Evolutionary conservation across 2,329 filamentous ascomycete genomes (phyloP).

Genomic region (Epichloe elymi): DNA sequence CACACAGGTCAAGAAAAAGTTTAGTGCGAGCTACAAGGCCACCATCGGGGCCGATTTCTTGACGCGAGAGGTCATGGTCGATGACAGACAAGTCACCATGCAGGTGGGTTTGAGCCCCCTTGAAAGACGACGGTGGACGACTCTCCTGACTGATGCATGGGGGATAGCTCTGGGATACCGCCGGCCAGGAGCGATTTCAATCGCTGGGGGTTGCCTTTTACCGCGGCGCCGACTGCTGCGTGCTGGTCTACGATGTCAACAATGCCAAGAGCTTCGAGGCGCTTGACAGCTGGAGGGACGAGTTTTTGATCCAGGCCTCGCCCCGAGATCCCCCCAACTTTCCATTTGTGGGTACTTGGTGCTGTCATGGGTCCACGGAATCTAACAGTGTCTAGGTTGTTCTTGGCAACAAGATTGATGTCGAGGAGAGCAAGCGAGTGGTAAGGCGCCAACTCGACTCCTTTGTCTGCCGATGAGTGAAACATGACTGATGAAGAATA

Average conservation of each 20-base stretch:
- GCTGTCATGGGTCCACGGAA: background rate
- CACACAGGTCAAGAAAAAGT: constrained; percentile 95
- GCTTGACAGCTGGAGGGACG: constrained; percentile 94
- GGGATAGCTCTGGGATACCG: constrained; percentile 88
- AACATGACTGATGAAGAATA: constrained; percentile 17
- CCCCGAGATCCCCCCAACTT: constrained; percentile 98
- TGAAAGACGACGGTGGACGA: background rate
- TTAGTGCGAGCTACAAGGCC: constrained; percentile 98
- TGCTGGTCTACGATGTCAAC: constrained; percentile 96
- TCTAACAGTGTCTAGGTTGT: constrained; percentile 51
- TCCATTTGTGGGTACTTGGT: constrained; percentile 61
- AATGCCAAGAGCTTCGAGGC: constrained; percentile 99
- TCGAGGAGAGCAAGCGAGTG: constrained; percentile 94
- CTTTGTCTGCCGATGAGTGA: background rate
- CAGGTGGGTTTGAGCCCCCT: constrained; percentile 45
- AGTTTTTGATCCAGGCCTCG: constrained; percentile 94
- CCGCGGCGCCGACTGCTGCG: constrained; percentile 92
- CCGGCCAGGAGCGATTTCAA: constrained; percentile 94
- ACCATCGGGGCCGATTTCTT: constrained; percentile 98
- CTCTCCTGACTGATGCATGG: constrained; percentile 1
- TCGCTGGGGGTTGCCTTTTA: constrained; percentile 96
- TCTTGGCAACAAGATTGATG: constrained; percentile 97
- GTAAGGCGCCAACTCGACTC: constrained; percentile 29
- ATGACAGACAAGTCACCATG: constrained; percentile 96
- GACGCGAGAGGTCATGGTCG: constrained; percentile 93